These are phyloP conservation scores for Rhodotorula toruloides DNA, from an alignment of 768 basidiomycete genomes.

Conservation along the genomic window DNA sequence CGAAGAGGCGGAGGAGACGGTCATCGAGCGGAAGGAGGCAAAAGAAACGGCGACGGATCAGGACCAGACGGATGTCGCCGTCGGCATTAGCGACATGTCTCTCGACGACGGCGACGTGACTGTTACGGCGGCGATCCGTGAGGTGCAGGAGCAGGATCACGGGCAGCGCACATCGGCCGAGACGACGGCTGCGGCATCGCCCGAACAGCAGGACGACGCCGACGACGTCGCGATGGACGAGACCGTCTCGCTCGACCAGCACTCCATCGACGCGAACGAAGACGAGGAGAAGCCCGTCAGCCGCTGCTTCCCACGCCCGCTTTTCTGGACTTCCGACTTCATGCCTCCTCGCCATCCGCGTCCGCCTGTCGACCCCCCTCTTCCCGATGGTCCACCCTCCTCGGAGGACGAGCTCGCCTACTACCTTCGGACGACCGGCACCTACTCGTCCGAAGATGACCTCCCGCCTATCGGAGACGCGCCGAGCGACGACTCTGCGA, in stretches of 20 bases:
- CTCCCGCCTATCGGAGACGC: not conserved
- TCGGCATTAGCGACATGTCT: no score
- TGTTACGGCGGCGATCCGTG: no score
- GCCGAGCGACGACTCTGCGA: not conserved
- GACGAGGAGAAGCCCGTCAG: not conserved
- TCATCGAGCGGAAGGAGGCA: not conserved
- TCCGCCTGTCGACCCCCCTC: not conserved
- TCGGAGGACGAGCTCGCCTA: constrained; percentile 30
- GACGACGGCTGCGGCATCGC: no score
- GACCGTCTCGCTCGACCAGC: no score
- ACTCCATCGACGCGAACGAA: not conserved
- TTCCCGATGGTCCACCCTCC: not conserved
- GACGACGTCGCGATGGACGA: not conserved
- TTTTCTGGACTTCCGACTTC: not conserved
- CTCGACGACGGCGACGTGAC: no score
- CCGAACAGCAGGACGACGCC: no score
- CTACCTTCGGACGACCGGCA: constrained; percentile 22
- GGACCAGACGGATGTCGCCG: no score
- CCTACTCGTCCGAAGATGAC: constrained; percentile 29
- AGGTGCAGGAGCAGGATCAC: no score
- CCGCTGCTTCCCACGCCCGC: not conserved
- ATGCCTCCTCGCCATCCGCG: constrained; percentile 24
- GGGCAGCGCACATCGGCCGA: no score
- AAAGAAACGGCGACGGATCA: no score
- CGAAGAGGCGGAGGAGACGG: not conserved